Evolutionary conservation across 371 early-diverging fungal genomes (phyloP).

Genomic region (Syncephalastrum monosporum): DNA sequence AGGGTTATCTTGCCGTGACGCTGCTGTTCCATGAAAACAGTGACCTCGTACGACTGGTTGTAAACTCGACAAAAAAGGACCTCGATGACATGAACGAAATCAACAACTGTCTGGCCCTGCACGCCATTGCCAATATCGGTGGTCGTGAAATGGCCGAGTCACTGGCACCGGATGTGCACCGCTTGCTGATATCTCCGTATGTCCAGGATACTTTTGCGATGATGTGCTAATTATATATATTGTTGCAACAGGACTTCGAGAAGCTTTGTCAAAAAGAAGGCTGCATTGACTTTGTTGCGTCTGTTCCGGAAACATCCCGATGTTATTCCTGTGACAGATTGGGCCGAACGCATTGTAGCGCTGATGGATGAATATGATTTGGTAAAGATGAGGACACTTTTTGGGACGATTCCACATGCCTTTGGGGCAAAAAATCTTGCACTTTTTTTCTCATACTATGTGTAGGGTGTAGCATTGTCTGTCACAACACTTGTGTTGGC

Average conservation of each 20-base stretch:
- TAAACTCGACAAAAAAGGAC: conserved; percentile 88
- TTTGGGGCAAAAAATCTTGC: background rate
- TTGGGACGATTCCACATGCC: conserved; percentile 1
- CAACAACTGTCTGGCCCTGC: conserved; percentile 88
- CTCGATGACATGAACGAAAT: conserved; percentile 88
- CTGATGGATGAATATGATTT: conserved; percentile 87
- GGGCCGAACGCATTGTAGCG: conserved; percentile 81
- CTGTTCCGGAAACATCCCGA: conserved; percentile 90
- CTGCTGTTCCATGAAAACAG: conserved; percentile 85
- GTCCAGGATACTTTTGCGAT: conserved; percentile 20
- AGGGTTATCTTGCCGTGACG: conserved; percentile 96
- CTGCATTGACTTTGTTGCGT: conserved; percentile 88
- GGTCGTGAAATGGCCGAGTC: conserved; percentile 90
- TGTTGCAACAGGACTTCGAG: conserved; percentile 56
- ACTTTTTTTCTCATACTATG: background rate
- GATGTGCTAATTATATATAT: background rate
- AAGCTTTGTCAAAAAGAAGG: conserved; percentile 95
- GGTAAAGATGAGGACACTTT: conserved; percentile 35
- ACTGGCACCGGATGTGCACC: conserved; percentile 80
- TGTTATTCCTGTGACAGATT: conserved; percentile 83
- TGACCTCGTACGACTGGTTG: conserved; percentile 80
- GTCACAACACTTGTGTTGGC: conserved; percentile 84
- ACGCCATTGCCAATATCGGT: conserved; percentile 94
- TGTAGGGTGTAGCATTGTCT: conserved; percentile 84
- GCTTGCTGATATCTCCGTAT: conserved; percentile 80